A percentile compares a stretch with the other conserved stretches of the same genome.
Evolutionary conservation across 306 rosid species (phyloP).

Genomic region (Macrotyloma uniflorum): DNA sequence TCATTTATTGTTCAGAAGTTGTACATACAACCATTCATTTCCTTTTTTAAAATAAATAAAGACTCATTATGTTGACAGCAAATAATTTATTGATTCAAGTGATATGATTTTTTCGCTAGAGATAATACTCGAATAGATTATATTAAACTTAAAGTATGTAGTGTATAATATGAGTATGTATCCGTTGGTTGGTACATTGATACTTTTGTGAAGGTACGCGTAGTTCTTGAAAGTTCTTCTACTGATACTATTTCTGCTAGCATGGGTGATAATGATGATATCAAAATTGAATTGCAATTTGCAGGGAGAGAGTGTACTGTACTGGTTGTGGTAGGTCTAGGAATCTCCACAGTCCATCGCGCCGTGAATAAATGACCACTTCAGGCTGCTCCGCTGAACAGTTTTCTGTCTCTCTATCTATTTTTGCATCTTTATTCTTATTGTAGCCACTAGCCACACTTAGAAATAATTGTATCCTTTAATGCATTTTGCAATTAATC

Average conservation of each 20-base stretch:
- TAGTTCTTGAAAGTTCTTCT: not conserved
- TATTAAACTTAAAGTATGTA: too few relatives aligned
- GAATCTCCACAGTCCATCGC: constrained; percentile 29
- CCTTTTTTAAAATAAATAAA: too few relatives aligned
- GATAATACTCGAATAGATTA: too few relatives aligned
- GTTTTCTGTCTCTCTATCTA: not conserved
- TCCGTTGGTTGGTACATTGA: not conserved
- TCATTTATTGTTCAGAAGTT: not conserved
- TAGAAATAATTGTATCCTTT: not conserved
- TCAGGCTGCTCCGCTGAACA: constrained; percentile 29
- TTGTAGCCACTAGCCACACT: constrained; percentile 32
- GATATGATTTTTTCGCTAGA: too few relatives aligned
- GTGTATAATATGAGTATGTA: not conserved
- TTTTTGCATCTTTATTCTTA: constrained; percentile 28
- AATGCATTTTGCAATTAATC: not conserved
- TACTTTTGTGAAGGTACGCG: not conserved
- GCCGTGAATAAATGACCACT: constrained; percentile 17
- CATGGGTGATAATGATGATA: not conserved
- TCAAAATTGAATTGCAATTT: not conserved
- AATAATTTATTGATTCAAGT: not conserved
- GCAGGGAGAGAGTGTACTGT: not conserved
- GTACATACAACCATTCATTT: too few relatives aligned
- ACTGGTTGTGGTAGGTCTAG: constrained; percentile 1
- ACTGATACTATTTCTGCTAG: not conserved
- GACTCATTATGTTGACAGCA: too few relatives aligned